A percentile compares a stretch with the other conserved stretches of the same genome.
Conservation (phyloP, 2,329 filamentous ascomycete genomes). For the Fusarium incarnatum region DNA sequence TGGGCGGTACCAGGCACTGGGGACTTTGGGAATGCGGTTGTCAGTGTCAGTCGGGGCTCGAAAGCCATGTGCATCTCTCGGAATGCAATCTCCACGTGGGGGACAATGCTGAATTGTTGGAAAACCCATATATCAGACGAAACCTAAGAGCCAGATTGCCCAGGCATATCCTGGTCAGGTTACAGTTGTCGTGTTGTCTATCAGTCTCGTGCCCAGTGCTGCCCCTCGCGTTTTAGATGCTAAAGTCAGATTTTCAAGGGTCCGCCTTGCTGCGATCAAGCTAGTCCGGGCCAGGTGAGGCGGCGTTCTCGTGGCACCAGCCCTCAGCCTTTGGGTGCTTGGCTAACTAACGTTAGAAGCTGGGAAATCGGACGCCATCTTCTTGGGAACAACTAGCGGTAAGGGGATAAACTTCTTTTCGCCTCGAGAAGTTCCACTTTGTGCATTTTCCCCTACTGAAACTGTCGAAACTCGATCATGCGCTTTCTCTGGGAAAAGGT, state of each 20-base stretch:
- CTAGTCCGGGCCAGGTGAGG: slow-evolving; percentile 24
- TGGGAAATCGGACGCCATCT: slow-evolving; percentile 35
- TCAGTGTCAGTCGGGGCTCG: background rate
- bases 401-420: slow-evolving; percentile 30
- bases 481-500: background rate
- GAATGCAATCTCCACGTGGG: slow-evolving; percentile 11
- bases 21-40: slow-evolving; percentile 14
- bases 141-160: background rate
- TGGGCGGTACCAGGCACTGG: slow-evolving; percentile 8
- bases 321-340: slow-evolving; percentile 7
- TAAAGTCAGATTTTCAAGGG: slow-evolving; percentile 31
- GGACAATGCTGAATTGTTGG: slow-evolving; percentile 18
- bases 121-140: slow-evolving; percentile 13
- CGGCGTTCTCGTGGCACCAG: slow-evolving; percentile 36
- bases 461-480: slow-evolving; percentile 6
- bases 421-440: slow-evolving; percentile 25
- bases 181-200: slow-evolving; percentile 15
- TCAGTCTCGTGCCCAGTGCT: slow-evolving; percentile 30
- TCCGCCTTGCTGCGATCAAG: slow-evolving; percentile 33
- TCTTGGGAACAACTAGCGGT: slow-evolving; percentile 43
- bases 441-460: slow-evolving; percentile 5
- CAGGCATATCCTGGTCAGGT: slow-evolving; percentile 14
- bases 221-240: slow-evolving; percentile 31
- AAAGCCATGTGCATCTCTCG: slow-evolving; percentile 9
- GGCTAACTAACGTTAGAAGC: slow-evolving; percentile 17